A percentile compares a stretch with the other conserved stretches of the same genome.
Conservation (phyloP, 495 filamentous ascomycete species). For the Bryoglossum gracile region DNA sequence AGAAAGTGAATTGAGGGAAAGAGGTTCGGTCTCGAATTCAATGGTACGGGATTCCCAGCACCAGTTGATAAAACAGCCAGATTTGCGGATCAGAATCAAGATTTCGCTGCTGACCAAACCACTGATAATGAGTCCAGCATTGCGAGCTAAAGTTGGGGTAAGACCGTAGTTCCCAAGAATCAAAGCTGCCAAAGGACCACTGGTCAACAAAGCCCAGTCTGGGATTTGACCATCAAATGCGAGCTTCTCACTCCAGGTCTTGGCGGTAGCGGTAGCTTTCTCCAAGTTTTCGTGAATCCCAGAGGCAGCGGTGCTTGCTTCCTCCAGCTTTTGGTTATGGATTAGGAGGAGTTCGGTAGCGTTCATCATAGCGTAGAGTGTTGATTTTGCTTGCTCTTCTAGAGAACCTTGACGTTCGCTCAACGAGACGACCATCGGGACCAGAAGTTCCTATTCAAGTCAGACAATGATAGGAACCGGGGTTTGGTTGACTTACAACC, state of each 20-base stretch:
- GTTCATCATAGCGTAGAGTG: constrained; percentile 7
- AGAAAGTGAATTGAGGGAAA: no score
- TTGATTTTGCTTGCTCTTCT: not conserved
- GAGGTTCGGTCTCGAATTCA: no score
- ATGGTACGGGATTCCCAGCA: no score
- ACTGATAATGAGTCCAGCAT: constrained; percentile 10
- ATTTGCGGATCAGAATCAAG: no score
- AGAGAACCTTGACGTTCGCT: not conserved
- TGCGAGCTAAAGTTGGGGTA: constrained; percentile 13
- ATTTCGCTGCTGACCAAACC: no score
- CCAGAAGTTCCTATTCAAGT: constrained; percentile 3
- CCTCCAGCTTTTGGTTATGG: constrained; percentile 14
- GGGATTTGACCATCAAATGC: not conserved
- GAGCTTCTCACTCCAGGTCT: constrained; percentile 1
- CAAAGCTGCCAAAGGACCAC: not conserved
- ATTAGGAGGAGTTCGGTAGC: constrained; percentile 15
- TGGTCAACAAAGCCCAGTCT: constrained; percentile 9
- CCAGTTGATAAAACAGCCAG: no score
- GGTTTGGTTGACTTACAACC: not conserved
- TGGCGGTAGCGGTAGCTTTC: constrained; percentile 3
- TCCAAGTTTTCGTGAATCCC: constrained; percentile 14
- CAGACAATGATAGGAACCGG: not conserved
- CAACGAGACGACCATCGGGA: not conserved
- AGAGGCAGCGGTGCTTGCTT: constrained; percentile 10
- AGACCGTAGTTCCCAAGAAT: constrained; percentile 17